These are phyloP conservation scores for Aspergillus sergii DNA, from an alignment of 2,329 filamentous ascomycete species.

Conservation along the genomic window DNA sequence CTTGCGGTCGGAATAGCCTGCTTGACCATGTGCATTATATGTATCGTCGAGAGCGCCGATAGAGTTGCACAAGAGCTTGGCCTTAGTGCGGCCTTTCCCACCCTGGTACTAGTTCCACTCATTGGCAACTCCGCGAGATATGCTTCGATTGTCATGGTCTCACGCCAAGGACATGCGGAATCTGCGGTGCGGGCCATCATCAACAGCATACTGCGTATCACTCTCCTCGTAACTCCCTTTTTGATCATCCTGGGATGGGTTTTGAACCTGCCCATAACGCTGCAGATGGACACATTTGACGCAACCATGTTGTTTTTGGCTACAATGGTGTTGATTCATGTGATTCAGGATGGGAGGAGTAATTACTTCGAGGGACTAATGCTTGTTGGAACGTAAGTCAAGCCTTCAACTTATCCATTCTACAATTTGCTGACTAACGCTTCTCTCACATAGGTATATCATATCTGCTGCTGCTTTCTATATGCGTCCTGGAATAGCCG, in stretches of 20 bases:
- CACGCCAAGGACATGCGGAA: conserved; percentile 14
- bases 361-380: conserved; percentile 26
- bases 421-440: neutral
- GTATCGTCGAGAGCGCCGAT: conserved; percentile 13
- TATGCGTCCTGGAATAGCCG: conserved; percentile 11
- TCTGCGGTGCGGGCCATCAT: conserved; percentile 19
- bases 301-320: conserved; percentile 22
- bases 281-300: conserved; percentile 23
- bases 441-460: conserved; percentile 12
- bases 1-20: conserved; percentile 7
- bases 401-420: neutral
- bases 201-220: conserved; percentile 18
- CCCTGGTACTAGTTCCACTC: conserved; percentile 14
- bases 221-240: conserved; percentile 18
- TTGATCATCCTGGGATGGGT: conserved; percentile 19
- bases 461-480: conserved; percentile 21
- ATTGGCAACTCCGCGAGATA: conserved; percentile 21
- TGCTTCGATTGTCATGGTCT: conserved; percentile 12
- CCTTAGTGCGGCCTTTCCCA: conserved; percentile 13
- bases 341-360: conserved; percentile 22
- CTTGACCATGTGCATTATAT: conserved; percentile 11
- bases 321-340: conserved; percentile 24
- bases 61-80: conserved; percentile 6
- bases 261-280: conserved; percentile 12
- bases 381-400: conserved; percentile 25